Base-by-base conservation (phyloP, 768 basidiomycete genomes). In the Pholiota molesta region DNA sequence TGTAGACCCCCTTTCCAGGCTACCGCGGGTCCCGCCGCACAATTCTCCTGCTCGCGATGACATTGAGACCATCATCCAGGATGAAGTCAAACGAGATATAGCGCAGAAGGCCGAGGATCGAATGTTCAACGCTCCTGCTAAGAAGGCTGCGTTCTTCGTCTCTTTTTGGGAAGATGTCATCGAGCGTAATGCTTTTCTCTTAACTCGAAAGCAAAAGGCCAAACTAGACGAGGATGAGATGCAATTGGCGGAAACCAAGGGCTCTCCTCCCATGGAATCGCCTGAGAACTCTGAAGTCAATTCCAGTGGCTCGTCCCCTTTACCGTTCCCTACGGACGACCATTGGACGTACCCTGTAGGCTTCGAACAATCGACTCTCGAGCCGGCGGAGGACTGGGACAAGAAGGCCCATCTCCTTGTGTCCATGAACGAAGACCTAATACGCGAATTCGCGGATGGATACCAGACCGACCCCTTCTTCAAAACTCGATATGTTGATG, bases 1-100 rank as follows among this genome's bases (percentile, higher is more conserved):
- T 54, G 70, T 73, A 1, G 70, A 72, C 55, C 71, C 71, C 0
- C 42, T 72, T 0, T 71, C 71, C 0, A 21, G 68, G 16, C 33
- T 69, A 23, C 61, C 60, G 1, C 45, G 65, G n/a, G 40, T 64
- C 29, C 70, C 66, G 5, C 62, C 55, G 19, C 66, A 69, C 31
- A 53, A 62, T 13, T 59, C 65, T 11, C 70, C 70, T 14, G 21
- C 37, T 10, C 19, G 57, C 2, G 65, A 69, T 49, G 55, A 62
- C 8, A 40, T 59, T 13, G 39, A 45, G 4, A 52, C 59, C 9
- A 65, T 65, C 17, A 33, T 55, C 3, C 63, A 61, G n/a, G 55
- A 61, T 2, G 33, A 62, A 1, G 57, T 44, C 5, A 56, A 60
- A 21, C 19, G 44, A 40, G 26, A 16, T 1, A 6, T 47, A 26